phyloP scores from a whole-genome alignment of 2,329 filamentous ascomycete genomes.

The Apiospora arundinis region DNA sequence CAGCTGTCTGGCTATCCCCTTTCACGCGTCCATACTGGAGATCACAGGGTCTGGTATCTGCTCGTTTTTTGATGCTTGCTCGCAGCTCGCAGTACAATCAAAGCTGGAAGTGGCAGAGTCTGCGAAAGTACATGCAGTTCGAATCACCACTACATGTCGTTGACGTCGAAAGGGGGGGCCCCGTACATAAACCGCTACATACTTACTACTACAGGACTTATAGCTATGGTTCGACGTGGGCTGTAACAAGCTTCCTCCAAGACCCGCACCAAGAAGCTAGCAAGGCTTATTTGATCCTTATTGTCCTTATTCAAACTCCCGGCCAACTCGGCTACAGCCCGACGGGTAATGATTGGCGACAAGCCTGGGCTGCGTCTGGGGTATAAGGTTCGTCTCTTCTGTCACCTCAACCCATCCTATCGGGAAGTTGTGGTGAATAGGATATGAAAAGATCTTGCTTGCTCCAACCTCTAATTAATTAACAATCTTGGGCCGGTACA shows the following conservation, averaged over 20 bases:
- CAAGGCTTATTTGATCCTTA: background rate
- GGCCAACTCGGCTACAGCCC: background rate
- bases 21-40: background rate
- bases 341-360: background rate
- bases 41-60: background rate
- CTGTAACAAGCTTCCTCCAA: slow-evolving; percentile 10
- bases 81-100: too few relatives aligned
- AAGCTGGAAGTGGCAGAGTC: background rate
- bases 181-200: background rate
- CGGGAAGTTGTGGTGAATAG: background rate
- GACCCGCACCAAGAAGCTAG: slow-evolving; percentile 13
- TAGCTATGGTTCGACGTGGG: background rate
- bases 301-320: slow-evolving; percentile 8
- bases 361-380: too few relatives aligned
- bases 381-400: slow-evolving; percentile 16
- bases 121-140: background rate
- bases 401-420: background rate
- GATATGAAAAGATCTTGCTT: background rate
- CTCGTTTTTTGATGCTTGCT: too few relatives aligned
- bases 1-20: background rate
- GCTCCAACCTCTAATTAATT: background rate
- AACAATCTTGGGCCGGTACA: background rate
- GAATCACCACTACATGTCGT: background rate
- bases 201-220: background rate
- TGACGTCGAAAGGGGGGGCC: background rate